Percentiles rank a stretch among this genome's conserved stretches.
Evolutionary conservation across 495 filamentous ascomycete species (phyloP).

Genomic region (Apiosordaria backusii): DNA sequence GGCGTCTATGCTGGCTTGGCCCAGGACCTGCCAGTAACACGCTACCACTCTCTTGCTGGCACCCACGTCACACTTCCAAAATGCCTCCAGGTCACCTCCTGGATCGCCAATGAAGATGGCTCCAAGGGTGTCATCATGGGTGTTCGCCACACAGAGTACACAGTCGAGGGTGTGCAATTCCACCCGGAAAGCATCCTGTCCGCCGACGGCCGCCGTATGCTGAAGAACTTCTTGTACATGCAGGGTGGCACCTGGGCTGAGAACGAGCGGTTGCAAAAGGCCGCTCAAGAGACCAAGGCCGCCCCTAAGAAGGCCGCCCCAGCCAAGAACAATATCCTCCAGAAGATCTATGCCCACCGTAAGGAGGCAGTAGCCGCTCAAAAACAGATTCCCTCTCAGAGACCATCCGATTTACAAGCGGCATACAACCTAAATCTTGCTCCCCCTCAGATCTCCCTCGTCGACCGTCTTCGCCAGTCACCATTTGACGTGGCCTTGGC

Average conservation of each 20-base stretch:
- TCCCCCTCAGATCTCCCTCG: slow-evolving; percentile 81
- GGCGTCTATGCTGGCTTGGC: slow-evolving; percentile 78
- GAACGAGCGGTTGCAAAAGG: slow-evolving; percentile 56
- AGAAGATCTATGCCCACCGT: slow-evolving; percentile 86
- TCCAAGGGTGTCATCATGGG: slow-evolving; percentile 90
- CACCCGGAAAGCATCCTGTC: slow-evolving; percentile 97
- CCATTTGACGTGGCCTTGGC: slow-evolving; percentile 80
- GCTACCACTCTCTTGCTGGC: slow-evolving; percentile 95
- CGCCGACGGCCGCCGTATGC: slow-evolving; percentile 79
- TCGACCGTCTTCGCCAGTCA: slow-evolving; percentile 71
- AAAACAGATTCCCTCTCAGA: slow-evolving; percentile 79
- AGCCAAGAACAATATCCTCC: slow-evolving; percentile 81
- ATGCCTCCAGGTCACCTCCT: slow-evolving; percentile 87
- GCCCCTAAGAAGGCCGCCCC: slow-evolving; percentile 28
- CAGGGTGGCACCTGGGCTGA: slow-evolving; percentile 87
- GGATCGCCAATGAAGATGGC: slow-evolving; percentile 63
- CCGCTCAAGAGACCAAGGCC: slow-evolving; percentile 23
- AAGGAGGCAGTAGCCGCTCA: slow-evolving; percentile 73
- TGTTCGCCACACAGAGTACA: slow-evolving; percentile 83
- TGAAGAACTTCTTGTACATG: slow-evolving; percentile 86
- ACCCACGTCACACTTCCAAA: slow-evolving; percentile 85
- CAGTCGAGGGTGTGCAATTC: slow-evolving; percentile 93
- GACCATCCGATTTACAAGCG: slow-evolving; percentile 81
- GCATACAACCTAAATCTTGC: slow-evolving; percentile 78
- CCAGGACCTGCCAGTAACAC: slow-evolving; percentile 78